Base-by-base conservation (phyloP, 257 asterid species). In the Scutellaria minor region DNA sequence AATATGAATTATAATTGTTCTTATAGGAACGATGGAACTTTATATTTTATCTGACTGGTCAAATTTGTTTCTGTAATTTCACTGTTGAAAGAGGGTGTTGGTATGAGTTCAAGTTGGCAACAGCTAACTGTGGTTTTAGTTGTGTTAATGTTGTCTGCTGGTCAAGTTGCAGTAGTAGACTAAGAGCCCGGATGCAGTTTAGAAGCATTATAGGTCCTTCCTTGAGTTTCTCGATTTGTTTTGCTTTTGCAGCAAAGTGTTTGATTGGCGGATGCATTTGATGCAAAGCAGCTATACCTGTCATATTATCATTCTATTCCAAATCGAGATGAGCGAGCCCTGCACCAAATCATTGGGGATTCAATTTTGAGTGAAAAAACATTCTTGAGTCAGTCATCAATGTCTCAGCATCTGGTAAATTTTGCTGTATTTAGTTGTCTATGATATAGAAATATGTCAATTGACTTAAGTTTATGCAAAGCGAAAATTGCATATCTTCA, bases 261-360 rank as follows among this genome's bases (percentile, higher is more conserved):
- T 18, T 18, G 18, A 0, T 18, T 18, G 18, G 18, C 0, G 18
- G 18, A 18, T 0, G 18, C 18, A 18, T 18, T 18, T 18, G 18
- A 18, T 18, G 18, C 18, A 18, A 18, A 18, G 18, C 18, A 18
- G 18, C 0, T 18, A 18, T 18, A 18, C 18, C 18, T 18, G 18
- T 18, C 18, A 18, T 18, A 18, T 18, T 18, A 18, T 18, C 18
- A 18, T 18, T 18, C 18, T 18, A 18, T 18, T 18, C 18, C 18
- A 18, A 18, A 18, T 84, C 90, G 99, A 51, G 99, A 95, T 83
- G 97, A 92, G 85, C 85, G 98, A 77, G 99, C 99, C 97, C 98
- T 75, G 99, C 99, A 51, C 99, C 99, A 71, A 90, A 90, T 73
- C 99, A 98, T 35, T 95, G 99, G 99, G 99, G 99, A 70, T 90